Evolutionary conservation across 345 rosid genomes (phyloP).

Genomic region (Mallotus nudiflorus): DNA sequence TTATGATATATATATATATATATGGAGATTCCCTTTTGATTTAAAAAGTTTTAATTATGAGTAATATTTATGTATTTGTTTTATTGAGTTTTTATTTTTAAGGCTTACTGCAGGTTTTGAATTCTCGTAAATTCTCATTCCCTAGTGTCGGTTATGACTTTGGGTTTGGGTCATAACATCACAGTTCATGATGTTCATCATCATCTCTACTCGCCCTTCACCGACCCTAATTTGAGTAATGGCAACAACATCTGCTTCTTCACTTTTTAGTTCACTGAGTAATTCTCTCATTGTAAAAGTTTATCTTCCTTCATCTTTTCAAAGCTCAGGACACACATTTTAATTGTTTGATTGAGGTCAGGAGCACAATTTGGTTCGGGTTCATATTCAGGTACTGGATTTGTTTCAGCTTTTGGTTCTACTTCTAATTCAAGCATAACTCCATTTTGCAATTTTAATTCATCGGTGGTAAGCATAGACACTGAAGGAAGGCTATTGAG

Average conservation of each 20-base stretch:
- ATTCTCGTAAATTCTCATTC: no score
- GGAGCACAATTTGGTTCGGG: constrained; percentile 14
- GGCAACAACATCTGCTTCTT: constrained; percentile 51
- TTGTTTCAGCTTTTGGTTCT: not conserved
- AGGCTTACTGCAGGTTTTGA: no score
- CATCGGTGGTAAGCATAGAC: constrained; percentile 42
- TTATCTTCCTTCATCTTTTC: constrained; percentile 60
- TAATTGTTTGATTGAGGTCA: constrained; percentile 28
- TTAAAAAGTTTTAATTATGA: no score
- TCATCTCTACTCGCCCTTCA: no score
- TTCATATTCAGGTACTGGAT: not conserved
- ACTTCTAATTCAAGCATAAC: constrained; percentile 13
- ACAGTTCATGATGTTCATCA: no score
- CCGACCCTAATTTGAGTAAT: constrained; percentile 70
- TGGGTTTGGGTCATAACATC: no score
- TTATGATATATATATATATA: no score
- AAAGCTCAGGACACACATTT: constrained; percentile 30
- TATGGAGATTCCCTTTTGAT: no score
- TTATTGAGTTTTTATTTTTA: no score
- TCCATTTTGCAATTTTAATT: constrained; percentile 49
- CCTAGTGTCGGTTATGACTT: no score
- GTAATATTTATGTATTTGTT: no score
- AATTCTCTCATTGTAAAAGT: constrained; percentile 91
- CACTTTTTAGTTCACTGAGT: constrained; percentile 71
- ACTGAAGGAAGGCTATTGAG: constrained; percentile 15